A percentile compares a stretch with the other conserved stretches of the same genome.
These are phyloP conservation scores for Petrea volubilis DNA, from an alignment of 257 asterid species.

Conservation along the genomic window DNA sequence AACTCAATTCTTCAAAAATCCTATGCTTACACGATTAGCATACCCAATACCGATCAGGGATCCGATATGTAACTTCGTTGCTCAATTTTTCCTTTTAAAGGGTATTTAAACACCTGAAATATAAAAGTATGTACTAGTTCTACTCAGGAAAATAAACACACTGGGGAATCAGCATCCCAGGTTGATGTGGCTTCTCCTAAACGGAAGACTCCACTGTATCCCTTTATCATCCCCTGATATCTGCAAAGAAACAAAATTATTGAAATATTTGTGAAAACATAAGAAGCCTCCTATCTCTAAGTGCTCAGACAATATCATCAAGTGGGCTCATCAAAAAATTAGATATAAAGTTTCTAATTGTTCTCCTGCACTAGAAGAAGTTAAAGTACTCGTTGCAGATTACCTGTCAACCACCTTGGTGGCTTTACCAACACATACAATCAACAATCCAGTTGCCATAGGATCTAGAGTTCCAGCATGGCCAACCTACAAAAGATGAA, in stretches of 20 bases:
- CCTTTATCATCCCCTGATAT: slow-evolving; percentile 95
- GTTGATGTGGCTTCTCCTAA: slow-evolving; percentile 99
- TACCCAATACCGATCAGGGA: not conserved
- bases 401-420: slow-evolving; percentile 93
- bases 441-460: slow-evolving; percentile 96
- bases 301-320: not conserved
- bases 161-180: slow-evolving; percentile 99
- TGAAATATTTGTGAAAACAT: slow-evolving; percentile 2
- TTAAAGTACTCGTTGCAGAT: slow-evolving; percentile 14
- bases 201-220: slow-evolving; percentile 94
- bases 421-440: slow-evolving; percentile 95
- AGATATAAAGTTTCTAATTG: not conserved
- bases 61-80: not conserved
- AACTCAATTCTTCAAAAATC: not conserved
- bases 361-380: not conserved
- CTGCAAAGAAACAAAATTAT: slow-evolving; percentile 48
- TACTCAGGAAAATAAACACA: slow-evolving; percentile 39
- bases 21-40: not conserved
- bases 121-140: not conserved
- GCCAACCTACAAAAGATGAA: slow-evolving; percentile 67
- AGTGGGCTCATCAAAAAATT: not conserved
- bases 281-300: not conserved
- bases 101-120: not conserved
- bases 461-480: slow-evolving; percentile 99
- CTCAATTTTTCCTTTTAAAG: not conserved